Percentiles rank a stretch among this genome's conserved stretches.
These are phyloP conservation scores for Solanum ossicruentum DNA, from an alignment of 257 asterid species.

Conservation along the genomic window DNA sequence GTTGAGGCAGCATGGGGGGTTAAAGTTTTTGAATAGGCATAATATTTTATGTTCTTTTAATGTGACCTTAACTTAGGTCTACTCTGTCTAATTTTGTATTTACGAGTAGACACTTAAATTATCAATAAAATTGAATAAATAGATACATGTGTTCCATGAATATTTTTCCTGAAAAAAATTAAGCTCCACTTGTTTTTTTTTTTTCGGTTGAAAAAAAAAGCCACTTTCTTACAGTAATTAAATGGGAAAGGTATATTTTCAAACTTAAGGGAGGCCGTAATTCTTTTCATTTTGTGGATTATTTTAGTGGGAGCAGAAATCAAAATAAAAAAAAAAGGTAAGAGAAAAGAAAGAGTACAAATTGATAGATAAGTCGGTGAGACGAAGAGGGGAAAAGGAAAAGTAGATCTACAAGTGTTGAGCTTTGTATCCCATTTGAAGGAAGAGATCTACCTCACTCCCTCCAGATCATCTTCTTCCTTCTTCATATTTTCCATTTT, in stretches of 20 bases:
- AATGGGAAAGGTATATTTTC: neutral
- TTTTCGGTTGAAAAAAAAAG: neutral
- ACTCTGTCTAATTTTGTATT: too few relatives aligned
- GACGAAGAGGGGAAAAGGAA: neutral
- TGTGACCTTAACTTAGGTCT: rapidly evolving
- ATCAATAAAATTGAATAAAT: neutral
- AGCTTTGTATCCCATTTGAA: neutral
- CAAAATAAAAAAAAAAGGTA: too few relatives aligned
- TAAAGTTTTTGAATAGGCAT: neutral
- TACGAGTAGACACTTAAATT: too few relatives aligned
- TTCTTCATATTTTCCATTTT: neutral
- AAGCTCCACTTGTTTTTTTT: neutral
- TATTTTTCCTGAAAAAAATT: neutral
- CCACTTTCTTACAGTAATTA: neutral
- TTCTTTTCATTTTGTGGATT: neutral
- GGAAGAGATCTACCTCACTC: neutral
- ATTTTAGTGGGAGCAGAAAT: neutral
- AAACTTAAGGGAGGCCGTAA: neutral
- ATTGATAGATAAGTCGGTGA: neutral
- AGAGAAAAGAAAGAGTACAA: neutral
- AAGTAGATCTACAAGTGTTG: neutral
- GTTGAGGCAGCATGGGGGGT: neutral
- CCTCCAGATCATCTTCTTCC: neutral
- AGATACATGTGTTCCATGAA: neutral
- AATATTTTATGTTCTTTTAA: neutral